Base-by-base conservation (phyloP, 495 filamentous ascomycete species). In the Thermothielavioides terrestris region DNA sequence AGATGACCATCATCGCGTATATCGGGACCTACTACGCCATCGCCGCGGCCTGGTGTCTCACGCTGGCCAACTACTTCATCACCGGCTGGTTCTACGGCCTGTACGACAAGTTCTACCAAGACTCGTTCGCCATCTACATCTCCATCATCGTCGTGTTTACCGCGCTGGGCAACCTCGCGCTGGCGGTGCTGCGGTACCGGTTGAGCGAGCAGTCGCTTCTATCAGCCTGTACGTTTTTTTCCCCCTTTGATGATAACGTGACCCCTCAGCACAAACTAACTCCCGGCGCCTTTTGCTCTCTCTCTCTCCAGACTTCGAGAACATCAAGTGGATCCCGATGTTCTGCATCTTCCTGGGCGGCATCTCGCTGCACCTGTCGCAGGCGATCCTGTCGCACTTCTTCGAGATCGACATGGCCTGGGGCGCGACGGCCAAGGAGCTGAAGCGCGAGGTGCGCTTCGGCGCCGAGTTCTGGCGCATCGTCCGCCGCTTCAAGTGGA, bases 21-120 rank as follows among this genome's bases (percentile, higher is more conserved):
- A 85, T 90, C 55, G 86, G 86, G 15, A 89, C 86, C 14, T 90
- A 90, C 69, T 90, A 89, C 62, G 86, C 86, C 46, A 83, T 90
- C 49, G 86, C 76, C 21, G 81, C 83, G 4, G 82, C 86, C 28
- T 89, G 85, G 85, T 72, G 87, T 55, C 74, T 90, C 69, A 88
- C 85, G 2, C 71, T 82, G 7, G 70, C 71, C 49, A 90, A 90
- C 68, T 90, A 88, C 64, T 86, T 89, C 70, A 68, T 85, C 45
- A 77, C 85, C 42, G 86, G 84, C 44, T 85, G 81, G 80, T 86
- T 79, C 69, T 81, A 79, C 58, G 83, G 79, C 7, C 75, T 80
- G 56, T 64, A 87, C 46, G 84, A 88, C 64, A 81, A 87, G 61
- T 85, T 82, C 69, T 88, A 88, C 59, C 70, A 86, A 58, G 78